Base-by-base conservation (phyloP, 805 yeast genomes). In the Candida incommunis region DNA sequence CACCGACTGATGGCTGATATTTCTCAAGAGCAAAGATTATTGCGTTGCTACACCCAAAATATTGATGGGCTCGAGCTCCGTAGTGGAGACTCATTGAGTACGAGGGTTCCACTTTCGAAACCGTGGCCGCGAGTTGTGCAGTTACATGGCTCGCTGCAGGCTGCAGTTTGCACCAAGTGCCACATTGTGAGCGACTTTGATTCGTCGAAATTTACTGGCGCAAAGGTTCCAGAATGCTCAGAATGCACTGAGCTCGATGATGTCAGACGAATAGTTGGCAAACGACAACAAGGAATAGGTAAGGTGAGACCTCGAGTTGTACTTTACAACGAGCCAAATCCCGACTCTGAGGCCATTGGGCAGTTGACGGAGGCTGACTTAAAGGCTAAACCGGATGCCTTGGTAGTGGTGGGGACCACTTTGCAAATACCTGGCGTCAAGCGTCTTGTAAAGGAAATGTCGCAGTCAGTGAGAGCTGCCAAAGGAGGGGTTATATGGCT, bases 311-410 rank as follows among this genome's bases (percentile, higher is more conserved):
- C 87, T 2, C 64, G 82, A 51, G 75, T 80, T 23, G 82, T 80
- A 2, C 59, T 80, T 7, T 80, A 88, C 67, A 71, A 83, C 66
- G 85, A 87, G 54, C 69, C 71, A 46, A 83, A 87, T 57, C 95
- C 95, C 1, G 94, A 86, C 58, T 87, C 92, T 49, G 94, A 90
- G 41, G 74, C 80, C 23, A 85, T 87, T 42, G 95, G 95, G 0
- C 75, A 76, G 44, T 74, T 82, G 3, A 73, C 86, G 3, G 80
- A 80, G 16, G 51, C 69, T 2, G 96, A 87, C 60, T 60, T 83
- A 40, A 70, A 67, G 47, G 62, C 69, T 9, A 71, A 71, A 31
- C 87, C 94, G 16, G 96, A 87, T 58, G 80, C 90, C 54, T 62
- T 86, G 41, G 63, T 87, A 4, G 79, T 87, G 43, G 83, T 82